phyloP scores from a whole-genome alignment of 176 grass and related monocot species.

The Ananas comosus region DNA sequence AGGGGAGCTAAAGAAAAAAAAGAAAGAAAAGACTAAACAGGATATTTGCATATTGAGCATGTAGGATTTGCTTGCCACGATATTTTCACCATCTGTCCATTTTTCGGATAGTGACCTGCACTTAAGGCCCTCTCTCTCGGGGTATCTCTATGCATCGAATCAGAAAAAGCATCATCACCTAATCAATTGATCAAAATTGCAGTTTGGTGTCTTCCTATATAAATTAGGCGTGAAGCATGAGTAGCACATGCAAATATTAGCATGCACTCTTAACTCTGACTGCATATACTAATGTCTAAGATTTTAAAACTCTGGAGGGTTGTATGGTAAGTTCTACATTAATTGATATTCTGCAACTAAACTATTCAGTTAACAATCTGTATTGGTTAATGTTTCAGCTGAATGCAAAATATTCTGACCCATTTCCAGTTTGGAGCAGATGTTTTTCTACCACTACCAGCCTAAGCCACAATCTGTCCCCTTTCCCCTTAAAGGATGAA shows the following conservation, averaged over 20 bases:
- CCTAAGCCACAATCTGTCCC: constrained; percentile 10
- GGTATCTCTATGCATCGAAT: constrained; percentile 12
- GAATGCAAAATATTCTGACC: too few relatives aligned
- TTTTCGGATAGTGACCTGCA: constrained; percentile 43
- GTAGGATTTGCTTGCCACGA: constrained; percentile 57
- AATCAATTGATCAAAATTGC: background rate
- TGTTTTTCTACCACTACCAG: constrained; percentile 10
- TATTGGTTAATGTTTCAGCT: background rate
- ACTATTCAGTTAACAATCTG: background rate
- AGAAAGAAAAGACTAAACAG: constrained; percentile 35
- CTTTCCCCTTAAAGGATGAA: constrained; percentile 14
- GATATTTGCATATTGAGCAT: constrained; percentile 35
- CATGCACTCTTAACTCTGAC: background rate
- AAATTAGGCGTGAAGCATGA: background rate
- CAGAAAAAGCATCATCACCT: constrained; percentile 10
- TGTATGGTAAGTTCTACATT: background rate
- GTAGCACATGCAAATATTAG: background rate
- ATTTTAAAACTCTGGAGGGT: background rate
- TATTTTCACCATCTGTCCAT: constrained; percentile 50
- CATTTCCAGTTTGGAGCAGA: background rate
- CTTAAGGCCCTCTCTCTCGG: constrained; percentile 29
- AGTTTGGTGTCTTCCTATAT: background rate
- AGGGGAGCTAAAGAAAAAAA: constrained; percentile 31
- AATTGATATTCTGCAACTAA: background rate
- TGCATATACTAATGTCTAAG: background rate